A percentile compares a stretch with the other conserved stretches of the same genome.
These are phyloP conservation scores for Beta macrorhiza DNA, from an alignment of 179 eudicot species.

Conservation along the genomic window DNA sequence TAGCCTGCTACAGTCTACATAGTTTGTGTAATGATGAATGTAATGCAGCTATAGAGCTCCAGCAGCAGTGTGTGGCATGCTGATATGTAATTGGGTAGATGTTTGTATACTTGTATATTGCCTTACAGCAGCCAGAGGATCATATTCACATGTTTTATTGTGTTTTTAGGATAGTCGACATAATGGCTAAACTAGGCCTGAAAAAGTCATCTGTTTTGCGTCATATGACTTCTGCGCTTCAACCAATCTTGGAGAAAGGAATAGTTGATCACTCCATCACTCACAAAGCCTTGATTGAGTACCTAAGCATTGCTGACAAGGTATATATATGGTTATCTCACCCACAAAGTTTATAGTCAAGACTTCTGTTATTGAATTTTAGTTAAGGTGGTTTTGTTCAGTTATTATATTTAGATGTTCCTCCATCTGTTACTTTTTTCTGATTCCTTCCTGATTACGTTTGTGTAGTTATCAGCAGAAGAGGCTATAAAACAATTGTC, in stretches of 20 bases:
- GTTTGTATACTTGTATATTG: background rate
- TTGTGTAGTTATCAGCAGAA: slow-evolving; percentile 68
- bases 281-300: slow-evolving; percentile 81
- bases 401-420: background rate
- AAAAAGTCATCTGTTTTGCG: slow-evolving; percentile 66
- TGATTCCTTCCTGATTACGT: slow-evolving; percentile 27
- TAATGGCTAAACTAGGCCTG: slow-evolving; percentile 69
- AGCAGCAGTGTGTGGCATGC: background rate
- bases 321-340: slow-evolving; percentile 32
- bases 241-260: slow-evolving; percentile 89
- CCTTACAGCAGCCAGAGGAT: background rate
- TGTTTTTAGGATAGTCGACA: slow-evolving; percentile 67
- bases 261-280: slow-evolving; percentile 92
- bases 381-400: background rate
- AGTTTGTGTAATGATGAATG: background rate
- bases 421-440: background rate
- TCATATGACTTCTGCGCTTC: slow-evolving; percentile 72
- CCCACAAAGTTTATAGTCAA: background rate
- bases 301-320: slow-evolving; percentile 80
- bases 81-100: background rate
- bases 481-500: slow-evolving; percentile 72
- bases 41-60: background rate
- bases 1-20: background rate
- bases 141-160: background rate
- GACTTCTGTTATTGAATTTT: background rate